These are phyloP conservation scores for Elaphomyces granulatus DNA, from an alignment of 495 filamentous ascomycete genomes.

Conservation along the genomic window DNA sequence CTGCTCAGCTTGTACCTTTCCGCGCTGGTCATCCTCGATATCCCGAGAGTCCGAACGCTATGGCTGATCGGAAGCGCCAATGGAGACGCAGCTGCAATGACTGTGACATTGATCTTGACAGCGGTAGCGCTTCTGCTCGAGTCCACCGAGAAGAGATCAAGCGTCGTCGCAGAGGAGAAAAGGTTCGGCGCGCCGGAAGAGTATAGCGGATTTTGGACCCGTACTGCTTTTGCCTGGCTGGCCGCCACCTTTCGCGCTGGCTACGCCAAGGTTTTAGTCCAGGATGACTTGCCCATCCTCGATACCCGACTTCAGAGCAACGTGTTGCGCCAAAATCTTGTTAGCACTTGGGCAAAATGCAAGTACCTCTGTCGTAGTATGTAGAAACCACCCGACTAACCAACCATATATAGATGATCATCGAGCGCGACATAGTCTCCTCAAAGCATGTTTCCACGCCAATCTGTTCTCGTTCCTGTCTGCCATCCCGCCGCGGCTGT, in stretches of 20 bases:
- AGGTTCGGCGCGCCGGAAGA: conserved; percentile 40
- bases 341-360: conserved; percentile 20
- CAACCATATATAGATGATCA: conserved; percentile 14
- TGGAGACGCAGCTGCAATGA: conserved; percentile 23
- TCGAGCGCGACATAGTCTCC: conserved; percentile 28
- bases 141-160: conserved; percentile 38
- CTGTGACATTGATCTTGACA: conserved; percentile 39
- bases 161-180: conserved; percentile 30
- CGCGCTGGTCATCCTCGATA: conserved; percentile 44
- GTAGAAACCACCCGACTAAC: conserved; percentile 7
- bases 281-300: conserved; percentile 21
- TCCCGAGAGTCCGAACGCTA: conserved; percentile 39
- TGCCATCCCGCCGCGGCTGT: conserved; percentile 37
- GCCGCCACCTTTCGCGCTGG: conserved; percentile 37
- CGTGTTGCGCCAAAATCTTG: conserved; percentile 26
- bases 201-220: conserved; percentile 39
- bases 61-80: conserved; percentile 34
- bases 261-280: conserved; percentile 20
- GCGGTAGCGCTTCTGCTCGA: conserved; percentile 38
- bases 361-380: conserved; percentile 4
- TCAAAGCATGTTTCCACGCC: conserved; percentile 30
- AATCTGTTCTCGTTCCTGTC: conserved; percentile 33
- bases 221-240: conserved; percentile 43
- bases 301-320: conserved; percentile 14
- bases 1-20: conserved; percentile 47